A percentile compares a stretch with the other conserved stretches of the same genome.
These are phyloP conservation scores for Aspergillus puulaauensis DNA, from an alignment of 2,329 filamentous ascomycete species.

Conservation along the genomic window DNA sequence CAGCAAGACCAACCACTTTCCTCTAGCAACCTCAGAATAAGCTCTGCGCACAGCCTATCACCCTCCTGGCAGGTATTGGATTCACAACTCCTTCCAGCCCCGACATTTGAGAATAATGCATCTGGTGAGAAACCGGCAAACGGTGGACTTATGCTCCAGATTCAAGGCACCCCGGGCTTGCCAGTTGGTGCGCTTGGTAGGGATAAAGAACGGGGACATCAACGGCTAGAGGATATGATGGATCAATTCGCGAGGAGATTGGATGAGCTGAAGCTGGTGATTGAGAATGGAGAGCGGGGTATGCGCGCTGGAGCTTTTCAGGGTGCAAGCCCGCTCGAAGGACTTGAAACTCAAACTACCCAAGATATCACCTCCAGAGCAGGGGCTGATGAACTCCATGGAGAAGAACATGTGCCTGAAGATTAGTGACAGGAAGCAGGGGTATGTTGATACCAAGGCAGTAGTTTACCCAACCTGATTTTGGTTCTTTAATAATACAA, in stretches of 20 bases:
- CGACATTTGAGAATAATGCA: constrained; percentile 61
- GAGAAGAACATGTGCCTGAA: background rate
- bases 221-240: constrained; percentile 47
- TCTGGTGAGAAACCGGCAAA: constrained; percentile 50
- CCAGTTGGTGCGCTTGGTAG: constrained; percentile 19
- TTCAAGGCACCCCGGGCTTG: constrained; percentile 41
- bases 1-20: background rate
- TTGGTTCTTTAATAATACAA: background rate
- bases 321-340: background rate
- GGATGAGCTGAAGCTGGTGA: constrained; percentile 42
- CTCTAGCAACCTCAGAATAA: constrained; percentile 52
- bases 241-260: constrained; percentile 47
- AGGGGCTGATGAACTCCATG: background rate
- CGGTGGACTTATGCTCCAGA: constrained; percentile 45
- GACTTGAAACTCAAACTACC: background rate
- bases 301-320: background rate
- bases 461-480: background rate
- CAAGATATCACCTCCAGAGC: background rate
- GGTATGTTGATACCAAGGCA: background rate
- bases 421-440: background rate
- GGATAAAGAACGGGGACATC: constrained; percentile 25
- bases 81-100: constrained; percentile 57
- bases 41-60: constrained; percentile 70
- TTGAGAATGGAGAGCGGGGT: constrained; percentile 33
- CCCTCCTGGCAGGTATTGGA: constrained; percentile 69